Conservation (phyloP, 768 basidiomycete species). For the Pleurotus giganteus region DNA sequence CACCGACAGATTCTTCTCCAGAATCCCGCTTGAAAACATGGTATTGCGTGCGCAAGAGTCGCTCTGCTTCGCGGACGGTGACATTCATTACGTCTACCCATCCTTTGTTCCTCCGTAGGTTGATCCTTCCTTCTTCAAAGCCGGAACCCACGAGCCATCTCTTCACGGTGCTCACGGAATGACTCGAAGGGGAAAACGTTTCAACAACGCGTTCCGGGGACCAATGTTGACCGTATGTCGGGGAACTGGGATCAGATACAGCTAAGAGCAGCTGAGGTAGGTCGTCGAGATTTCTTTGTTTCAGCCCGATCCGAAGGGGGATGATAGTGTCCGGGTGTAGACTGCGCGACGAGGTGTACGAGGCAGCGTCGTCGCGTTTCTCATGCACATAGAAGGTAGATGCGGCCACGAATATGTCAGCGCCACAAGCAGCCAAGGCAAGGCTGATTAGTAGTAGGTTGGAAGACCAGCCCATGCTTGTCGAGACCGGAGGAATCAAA, state of each 20-base stretch:
- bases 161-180: constrained; percentile 23
- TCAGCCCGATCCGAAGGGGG: constrained; percentile 33
- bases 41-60: constrained; percentile 29
- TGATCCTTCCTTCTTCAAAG: constrained; percentile 20
- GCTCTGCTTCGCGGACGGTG: constrained; percentile 29
- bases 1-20: constrained; percentile 29
- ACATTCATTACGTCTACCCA: constrained; percentile 31
- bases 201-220: constrained; percentile 24
- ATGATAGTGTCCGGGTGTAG: constrained; percentile 21
- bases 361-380: constrained; percentile 18
- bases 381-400: constrained; percentile 22
- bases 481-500: no score
- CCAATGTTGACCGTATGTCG: constrained; percentile 34
- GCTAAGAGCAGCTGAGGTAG: constrained; percentile 28
- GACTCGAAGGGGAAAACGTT: constrained; percentile 27
- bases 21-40: constrained; percentile 27
- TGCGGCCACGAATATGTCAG: neutral
- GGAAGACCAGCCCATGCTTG: neutral
- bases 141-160: constrained; percentile 29
- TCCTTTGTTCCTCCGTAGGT: constrained; percentile 18
- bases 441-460: neutral
- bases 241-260: constrained; percentile 34
- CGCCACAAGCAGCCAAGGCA: neutral
- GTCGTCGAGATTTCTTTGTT: constrained; percentile 28
- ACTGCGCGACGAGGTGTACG: constrained; percentile 14